Conservation (phyloP, 164 flowering plant genomes). For the Piper betle region DNA sequence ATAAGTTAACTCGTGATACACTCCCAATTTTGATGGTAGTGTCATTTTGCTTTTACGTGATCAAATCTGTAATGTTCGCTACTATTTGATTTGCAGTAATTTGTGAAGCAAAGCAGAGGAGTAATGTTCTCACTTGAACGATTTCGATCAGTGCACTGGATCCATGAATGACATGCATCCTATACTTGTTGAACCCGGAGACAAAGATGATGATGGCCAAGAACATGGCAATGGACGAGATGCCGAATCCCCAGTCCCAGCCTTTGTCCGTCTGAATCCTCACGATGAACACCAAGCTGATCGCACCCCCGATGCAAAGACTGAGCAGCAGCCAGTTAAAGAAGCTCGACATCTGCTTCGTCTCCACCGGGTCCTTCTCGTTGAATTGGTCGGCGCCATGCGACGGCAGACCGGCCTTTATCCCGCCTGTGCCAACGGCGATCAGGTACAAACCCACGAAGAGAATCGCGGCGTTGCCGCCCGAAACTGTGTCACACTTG, state of each 20-base stretch:
- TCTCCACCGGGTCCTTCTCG: slow-evolving; percentile 45
- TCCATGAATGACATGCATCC: slow-evolving; percentile 24
- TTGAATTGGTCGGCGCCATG: slow-evolving; percentile 82
- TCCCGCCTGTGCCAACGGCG: slow-evolving; percentile 39
- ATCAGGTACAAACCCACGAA: slow-evolving; percentile 33
- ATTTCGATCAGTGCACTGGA: slow-evolving; percentile 12
- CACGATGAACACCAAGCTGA: slow-evolving; percentile 41
- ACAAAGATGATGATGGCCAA: slow-evolving; percentile 26
- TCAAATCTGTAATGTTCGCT: too few species aligned
- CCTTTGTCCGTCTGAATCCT: slow-evolving; percentile 56
- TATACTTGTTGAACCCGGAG: slow-evolving; percentile 33
- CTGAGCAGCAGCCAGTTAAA: slow-evolving; percentile 46
- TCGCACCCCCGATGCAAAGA: slow-evolving; percentile 35
- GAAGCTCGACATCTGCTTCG: slow-evolving; percentile 45
- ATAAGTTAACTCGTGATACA: too few species aligned
- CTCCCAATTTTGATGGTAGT: too few species aligned
- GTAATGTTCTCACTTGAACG: slow-evolving; percentile 21
- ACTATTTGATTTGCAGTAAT: too few species aligned
- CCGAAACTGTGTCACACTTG: slow-evolving; percentile 20
- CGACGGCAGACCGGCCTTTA: slow-evolving; percentile 47
- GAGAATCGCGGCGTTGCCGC: slow-evolving; percentile 27
- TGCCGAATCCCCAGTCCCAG: slow-evolving; percentile 53
- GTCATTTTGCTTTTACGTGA: too few species aligned
- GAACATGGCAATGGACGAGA: slow-evolving; percentile 30
- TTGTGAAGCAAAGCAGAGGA: too few species aligned